These are phyloP conservation scores for Orbilia ellipsospora DNA, from an alignment of 2,329 filamentous ascomycete genomes.

Conservation along the genomic window DNA sequence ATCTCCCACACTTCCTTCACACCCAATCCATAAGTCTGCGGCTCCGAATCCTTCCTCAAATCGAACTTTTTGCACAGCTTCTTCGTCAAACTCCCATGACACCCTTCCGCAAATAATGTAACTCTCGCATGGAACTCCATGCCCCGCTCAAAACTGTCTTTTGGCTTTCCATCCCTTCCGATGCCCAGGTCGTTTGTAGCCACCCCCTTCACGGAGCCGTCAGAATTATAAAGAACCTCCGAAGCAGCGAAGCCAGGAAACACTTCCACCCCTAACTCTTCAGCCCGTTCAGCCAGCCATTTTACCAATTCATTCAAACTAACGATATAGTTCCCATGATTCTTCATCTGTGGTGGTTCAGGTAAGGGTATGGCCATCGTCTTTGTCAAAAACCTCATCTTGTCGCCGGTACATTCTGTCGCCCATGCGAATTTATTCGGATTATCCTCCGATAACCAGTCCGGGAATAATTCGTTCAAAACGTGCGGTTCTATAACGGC, in stretches of 20 bases:
- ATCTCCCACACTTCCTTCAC: conserved; percentile 99
- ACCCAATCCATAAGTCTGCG: conserved; percentile 93
- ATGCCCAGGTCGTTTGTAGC: conserved; percentile 96
- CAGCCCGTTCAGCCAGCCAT: conserved; percentile 96
- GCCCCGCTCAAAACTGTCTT: conserved; percentile 90
- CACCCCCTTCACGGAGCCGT: conserved; percentile 91
- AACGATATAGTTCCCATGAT: conserved; percentile 97
- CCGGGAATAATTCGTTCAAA: conserved; percentile 87
- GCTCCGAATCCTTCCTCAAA: conserved; percentile 85
- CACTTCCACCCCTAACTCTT: conserved; percentile 93
- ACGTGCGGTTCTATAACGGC: conserved; percentile 92
- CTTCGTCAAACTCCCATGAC: conserved; percentile 94
- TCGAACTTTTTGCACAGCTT: conserved; percentile 95
- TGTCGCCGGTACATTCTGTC: conserved; percentile 83
- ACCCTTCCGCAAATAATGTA: conserved; percentile 93
- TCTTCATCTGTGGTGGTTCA: conserved; percentile 95
- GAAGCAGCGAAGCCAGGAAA: conserved; percentile 96
- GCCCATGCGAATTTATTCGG: conserved; percentile 86
- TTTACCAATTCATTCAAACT: conserved; percentile 94
- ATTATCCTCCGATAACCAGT: conserved; percentile 92
- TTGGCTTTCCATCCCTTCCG: conserved; percentile 81
- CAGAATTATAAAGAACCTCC: conserved; percentile 85
- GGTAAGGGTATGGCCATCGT: conserved; percentile 81
- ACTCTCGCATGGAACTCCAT: conserved; percentile 98
- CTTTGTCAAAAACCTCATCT: conserved; percentile 94